Base-by-base conservation (phyloP, 176 grass and related monocot species). In the Avena insularis region DNA sequence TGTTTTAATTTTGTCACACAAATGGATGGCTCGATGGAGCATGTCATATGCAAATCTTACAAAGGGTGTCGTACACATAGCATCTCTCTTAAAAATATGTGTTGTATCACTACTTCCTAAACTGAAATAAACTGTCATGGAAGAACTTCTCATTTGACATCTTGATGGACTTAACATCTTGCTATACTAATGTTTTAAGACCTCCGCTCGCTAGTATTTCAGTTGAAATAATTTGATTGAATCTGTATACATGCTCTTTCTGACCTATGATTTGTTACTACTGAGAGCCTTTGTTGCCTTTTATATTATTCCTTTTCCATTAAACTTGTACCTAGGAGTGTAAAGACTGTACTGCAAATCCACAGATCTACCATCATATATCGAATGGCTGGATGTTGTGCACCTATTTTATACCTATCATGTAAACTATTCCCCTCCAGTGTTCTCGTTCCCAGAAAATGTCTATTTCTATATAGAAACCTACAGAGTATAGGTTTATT, bases 71-170 rank as follows among this genome's bases (percentile, higher is more conserved):
- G 40, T 43, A 43, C 40, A 43, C 6, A 43, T 43, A 43, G 40
- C 40, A 43, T 43, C 40, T 43, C 40, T 43, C 40, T 43, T 43
- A 43, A 43, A 43, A 43, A 43, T 43, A 27, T 1, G 12, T 71
- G 23, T 38, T 65, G 23, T 45, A 45, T 46, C 45, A 58, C 50
- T 67, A 21, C 31, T 65, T 85, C 36, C 8, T 51, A 16, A 29
- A 63, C 1, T 43, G 75, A 61, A 72, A 75, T 71, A 46, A 71
- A 45, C 11, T 76, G 15, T 35, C 58, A 79, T 79, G n/a, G 46
- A 89, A 81, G 45, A 78, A 46, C 33, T 74, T 23, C 25, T 35
- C 49, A 43, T 56, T 69, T 86, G 33, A 76, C 29, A 67, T 74
- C 19, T 75, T 15, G 6, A 1, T 71, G 23, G 36, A 31, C 27